Evolutionary conservation across 2,329 filamentous ascomycete genomes (phyloP), one percentile per base, ranked within the genome.

Genomic region (Cytospora piceicola): DNA sequence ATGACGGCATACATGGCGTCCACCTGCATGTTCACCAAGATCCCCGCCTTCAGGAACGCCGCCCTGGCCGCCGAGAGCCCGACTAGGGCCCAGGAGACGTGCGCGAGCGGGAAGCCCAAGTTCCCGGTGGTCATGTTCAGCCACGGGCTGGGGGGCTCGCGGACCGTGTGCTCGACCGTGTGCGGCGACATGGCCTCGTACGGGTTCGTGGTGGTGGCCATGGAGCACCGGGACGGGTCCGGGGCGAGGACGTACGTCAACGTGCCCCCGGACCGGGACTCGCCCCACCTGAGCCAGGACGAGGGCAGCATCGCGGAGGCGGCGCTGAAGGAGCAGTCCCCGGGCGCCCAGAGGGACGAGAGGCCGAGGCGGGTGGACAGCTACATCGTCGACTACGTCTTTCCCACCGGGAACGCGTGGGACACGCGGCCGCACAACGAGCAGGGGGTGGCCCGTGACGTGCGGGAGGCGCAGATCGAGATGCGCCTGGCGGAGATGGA

Each of bases 181-280:
- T 90, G 87, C 69, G 86, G 87, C 9, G 87, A 90, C 69, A 84
- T 90, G 69, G 88, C 87, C 0, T 88, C 85, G 71, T 87, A 88
- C 69, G 87, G 88, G 0, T 88, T 90, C 70, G 78, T 90, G 0
- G 86, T 90, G 0, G 82, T 87, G 39, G 86, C 87, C 0, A 72
- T 90, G 29, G 88, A 91, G 74, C 88, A 90, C 73, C 76, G 88
- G 32, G 88, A 90, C 72, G 88, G 88, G 0, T 87, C 84, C 63
- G 86, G 85, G 3, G 85, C 88, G 4, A 77, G 87, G 57, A 86
- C 84, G 0, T 85, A 84, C 66, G 80, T 90, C 64, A 90, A 88
- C 70, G 80, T 88, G 55, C 78, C 80, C 0, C 77, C 77, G 57
- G 71, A 77, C 24, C 77, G 74, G 4, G 75, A 77, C 36, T 73